A percentile compares a stretch with the other conserved stretches of the same genome.
phyloP scores from a whole-genome alignment of 306 rosid genomes.

The Glycine tomentella region DNA sequence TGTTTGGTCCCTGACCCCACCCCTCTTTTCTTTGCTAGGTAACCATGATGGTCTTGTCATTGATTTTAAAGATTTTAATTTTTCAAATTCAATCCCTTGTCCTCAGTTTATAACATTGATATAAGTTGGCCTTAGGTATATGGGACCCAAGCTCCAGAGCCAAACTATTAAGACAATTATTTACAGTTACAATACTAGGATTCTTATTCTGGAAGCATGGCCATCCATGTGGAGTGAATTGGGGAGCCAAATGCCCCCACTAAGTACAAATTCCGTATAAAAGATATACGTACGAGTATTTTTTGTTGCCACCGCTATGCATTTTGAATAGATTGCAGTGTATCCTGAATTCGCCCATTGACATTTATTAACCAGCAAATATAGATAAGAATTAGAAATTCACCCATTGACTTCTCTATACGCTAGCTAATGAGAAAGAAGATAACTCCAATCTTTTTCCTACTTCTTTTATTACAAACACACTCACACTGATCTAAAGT shows the following conservation, averaged over 20 bases:
- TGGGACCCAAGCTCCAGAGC: slow-evolving; percentile 12
- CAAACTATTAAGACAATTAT: neutral
- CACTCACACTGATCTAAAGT: neutral
- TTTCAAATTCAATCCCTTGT: slow-evolving; percentile 1
- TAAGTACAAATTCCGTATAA: neutral
- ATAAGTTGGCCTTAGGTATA: neutral
- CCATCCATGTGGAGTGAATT: slow-evolving; percentile 2
- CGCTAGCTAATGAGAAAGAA: slow-evolving; percentile 19
- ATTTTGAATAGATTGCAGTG: neutral
- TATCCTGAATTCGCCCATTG: neutral
- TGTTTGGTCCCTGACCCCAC: neutral
- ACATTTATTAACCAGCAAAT: slow-evolving; percentile 4
- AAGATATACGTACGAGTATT: neutral
- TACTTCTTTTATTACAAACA: neutral
- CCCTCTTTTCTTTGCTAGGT: neutral
- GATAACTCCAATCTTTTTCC: neutral
- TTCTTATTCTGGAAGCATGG: slow-evolving; percentile 9
- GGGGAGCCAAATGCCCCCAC: neutral
- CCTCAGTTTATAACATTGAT: slow-evolving; percentile 24
- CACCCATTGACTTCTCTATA: neutral
- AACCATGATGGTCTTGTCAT: slow-evolving; percentile 3
- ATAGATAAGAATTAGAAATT: slow-evolving; percentile 8
- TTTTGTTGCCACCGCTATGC: neutral
- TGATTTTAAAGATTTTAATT: slow-evolving; percentile 15
- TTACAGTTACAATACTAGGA: neutral